Evolutionary conservation across 805 yeast species (phyloP), one percentile per base, ranked within the genome.

Genomic region (Maudiozyma barnettii): DNA sequence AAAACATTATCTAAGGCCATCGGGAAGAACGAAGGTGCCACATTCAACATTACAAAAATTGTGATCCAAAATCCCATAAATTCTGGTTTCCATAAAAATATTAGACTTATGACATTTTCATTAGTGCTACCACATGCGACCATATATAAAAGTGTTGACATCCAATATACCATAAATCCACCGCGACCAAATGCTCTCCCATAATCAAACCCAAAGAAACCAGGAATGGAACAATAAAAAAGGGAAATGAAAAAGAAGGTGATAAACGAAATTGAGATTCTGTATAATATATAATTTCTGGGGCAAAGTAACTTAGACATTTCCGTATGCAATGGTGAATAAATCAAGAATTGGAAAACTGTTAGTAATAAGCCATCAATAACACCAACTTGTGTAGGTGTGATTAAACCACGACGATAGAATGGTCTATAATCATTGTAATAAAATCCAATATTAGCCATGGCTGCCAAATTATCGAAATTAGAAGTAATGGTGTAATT

Each of bases 131-230:
- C 95, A 31, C 83, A 82, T 0, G 89, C 85, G 49, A 79, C 67
- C 86, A 85, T 80, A 5, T 86, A 76, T 43, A 84, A 54, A 59
- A 68, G 86, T 5, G 79, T 71, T 20, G 79, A 53, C 76, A 81
- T 72, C 93, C 93, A 86, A 52, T 75, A 76, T 1, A 84, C 80
- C 35, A 85, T 73, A 62, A 84, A 85, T 0, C 95, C 95, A 5
- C 79, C 76, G 31, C 64, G 69, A 1, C 86, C 88, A 67, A 77
- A 84, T 0, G 85, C 64, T 2, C 45, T 56, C 14, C 76, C 71
- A 58, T 81, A 75, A 53, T 77, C 76, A 26, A 82, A 73, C 54
- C 82, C 86, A 69, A 78, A 81, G 1, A 85, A 85, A 21, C 82
- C 75, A 35, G 85, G 73, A 4, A 84, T 77, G 29, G 78, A 64